Evolutionary conservation across 2,329 filamentous ascomycete genomes (phyloP).

Genomic region (Pseudogymnoascus sp.): DNA sequence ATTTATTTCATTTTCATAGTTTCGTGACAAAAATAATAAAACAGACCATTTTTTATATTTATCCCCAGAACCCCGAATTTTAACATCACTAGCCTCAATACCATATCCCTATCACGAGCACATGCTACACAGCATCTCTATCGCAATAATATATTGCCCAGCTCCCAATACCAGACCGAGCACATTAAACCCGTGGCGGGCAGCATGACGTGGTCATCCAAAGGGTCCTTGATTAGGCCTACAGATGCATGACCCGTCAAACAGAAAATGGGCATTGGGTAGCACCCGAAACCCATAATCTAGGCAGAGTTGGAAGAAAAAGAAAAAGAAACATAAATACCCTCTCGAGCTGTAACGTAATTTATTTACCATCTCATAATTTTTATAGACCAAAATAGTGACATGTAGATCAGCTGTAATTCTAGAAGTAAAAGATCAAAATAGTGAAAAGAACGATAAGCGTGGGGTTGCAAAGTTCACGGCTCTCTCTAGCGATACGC

Average conservation of each 20-base stretch:
- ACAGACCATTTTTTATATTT: neutral
- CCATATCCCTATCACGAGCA: neutral
- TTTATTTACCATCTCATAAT: neutral
- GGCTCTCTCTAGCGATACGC: conserved; percentile 7
- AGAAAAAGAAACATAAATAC: neutral
- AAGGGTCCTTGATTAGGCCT: conserved; percentile 8
- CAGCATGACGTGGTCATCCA: conserved; percentile 6
- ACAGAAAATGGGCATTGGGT: neutral
- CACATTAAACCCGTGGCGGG: neutral
- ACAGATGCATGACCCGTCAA: neutral
- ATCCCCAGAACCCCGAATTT: neutral
- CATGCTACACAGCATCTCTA: neutral
- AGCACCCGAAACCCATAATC: neutral
- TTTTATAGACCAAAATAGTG: neutral
- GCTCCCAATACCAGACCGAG: neutral
- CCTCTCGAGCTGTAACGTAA: neutral
- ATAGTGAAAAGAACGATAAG: neutral
- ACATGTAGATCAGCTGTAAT: neutral
- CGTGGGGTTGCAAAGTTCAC: conserved; percentile 6
- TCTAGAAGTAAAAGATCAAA: conserved; percentile 6
- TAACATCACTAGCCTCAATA: neutral
- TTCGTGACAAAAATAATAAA: neutral
- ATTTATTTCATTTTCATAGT: neutral
- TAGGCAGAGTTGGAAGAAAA: neutral
- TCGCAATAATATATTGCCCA: neutral